Evolutionary conservation across 2,329 filamentous ascomycete genomes (phyloP), one percentile per base, ranked within the genome.

Genomic region (Hypomyces rosellus): DNA sequence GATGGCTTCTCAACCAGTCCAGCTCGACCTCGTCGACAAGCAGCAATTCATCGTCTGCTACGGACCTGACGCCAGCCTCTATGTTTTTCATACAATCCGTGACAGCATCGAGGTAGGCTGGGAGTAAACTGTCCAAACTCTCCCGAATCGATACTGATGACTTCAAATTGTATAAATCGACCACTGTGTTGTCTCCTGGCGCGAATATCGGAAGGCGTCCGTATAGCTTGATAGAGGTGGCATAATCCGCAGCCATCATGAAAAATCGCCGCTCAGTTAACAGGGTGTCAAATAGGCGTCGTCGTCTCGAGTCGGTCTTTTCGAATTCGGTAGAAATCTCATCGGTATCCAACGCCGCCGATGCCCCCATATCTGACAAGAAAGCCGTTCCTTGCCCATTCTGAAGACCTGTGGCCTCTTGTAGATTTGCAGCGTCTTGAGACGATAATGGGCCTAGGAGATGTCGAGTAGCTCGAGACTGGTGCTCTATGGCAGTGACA

Each of bases 401-500:
- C 51, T 78, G 80, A 25, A 82, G 75, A 16, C 85, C 86, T 12
- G 85, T 80, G 14, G 86, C 86, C 60, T 87, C 86, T 60, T 87
- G 84, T 42, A 95, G 71, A 60, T 88, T 90, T 50, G 84, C 77
- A 14, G 83, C 75, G 72, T 95, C 89, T 59, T 93, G 88, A 43
- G 85, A 83, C 1, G 88, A 89, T 50, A 92, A 81, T 1, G 83
- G 81, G 13, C 79, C 80, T 39, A 83, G 74, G 1, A 96, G 77
- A 59, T 90, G 84, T 42, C 77, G 76, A n/a, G 81, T 76, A n/a
- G 89, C 74, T 34, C 89, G 82, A 56, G 80, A 81, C 69, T 97
- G 92, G 75, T 86, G 88, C 75, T 97, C 93, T 42, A 93, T 71
- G 6, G 95, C 73, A 3, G 85, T 85, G 40, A 95, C 76, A 53